Evolutionary conservation across 176 grass and related monocot genomes (phyloP), one percentile per base, ranked within the genome.

Genomic region (Puya raimondii): DNA sequence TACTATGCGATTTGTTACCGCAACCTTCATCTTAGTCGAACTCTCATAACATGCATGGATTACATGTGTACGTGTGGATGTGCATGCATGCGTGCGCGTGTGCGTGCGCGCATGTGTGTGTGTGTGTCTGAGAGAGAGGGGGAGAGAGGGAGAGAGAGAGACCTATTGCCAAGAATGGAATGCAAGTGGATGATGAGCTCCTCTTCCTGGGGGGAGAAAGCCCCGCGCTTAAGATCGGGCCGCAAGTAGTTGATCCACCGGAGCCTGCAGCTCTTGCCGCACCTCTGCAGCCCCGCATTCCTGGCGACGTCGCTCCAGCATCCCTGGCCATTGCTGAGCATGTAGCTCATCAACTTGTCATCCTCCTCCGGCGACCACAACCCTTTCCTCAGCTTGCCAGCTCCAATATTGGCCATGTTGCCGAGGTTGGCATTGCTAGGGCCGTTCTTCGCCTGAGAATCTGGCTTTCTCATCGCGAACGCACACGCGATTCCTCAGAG

Each of bases 321-420:
- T 6, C 95, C 95, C 48, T 99, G 94, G 3, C 94, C 94, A 21
- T 91, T 91, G 26, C 82, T 82, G 33, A 93, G 66, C 94, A 99
- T 93, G 84, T 99, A 99, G 50, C 52, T 72, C 80, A 92, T 80
- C 48, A 99, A 80, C 90, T 71, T 85, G 64, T 99, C 94, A 68
- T 99, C 94, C 85, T 99, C 94, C 84, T 99, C 87, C 18, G 94
- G 94, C 58, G 95, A 99, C 95, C 95, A 99, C 72, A 99, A 74
- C 51, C 95, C 95, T 84, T 99, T 99, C 1, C 87, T 74, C 66
- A 99, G 80, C 82, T 99, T 99, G 13, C 5, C 53, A 12, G 51
- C 59, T 15, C 23, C 64, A n/a, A 26, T 59, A 11, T 11, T 48
- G 8, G 72, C 57, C 9, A 61, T 72, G 68, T 83, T 84, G 61